Evolutionary conservation across 768 basidiomycete species (phyloP).

Genomic region (Mycena sanguinolenta): DNA sequence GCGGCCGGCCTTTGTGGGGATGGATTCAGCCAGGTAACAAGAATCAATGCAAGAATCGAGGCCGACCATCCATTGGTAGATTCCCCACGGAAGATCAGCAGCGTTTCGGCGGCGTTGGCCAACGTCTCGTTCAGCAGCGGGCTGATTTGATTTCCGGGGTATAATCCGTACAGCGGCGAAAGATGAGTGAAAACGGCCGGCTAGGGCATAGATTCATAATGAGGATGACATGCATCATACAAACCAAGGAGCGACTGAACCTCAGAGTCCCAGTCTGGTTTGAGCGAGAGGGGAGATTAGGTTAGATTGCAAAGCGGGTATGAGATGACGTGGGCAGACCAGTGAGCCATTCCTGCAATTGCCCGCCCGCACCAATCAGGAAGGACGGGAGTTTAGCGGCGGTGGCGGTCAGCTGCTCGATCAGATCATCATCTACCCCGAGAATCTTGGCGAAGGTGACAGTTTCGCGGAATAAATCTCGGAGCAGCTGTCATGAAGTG

Average conservation of each 20-base stretch:
- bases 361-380: slow-evolving; percentile 30
- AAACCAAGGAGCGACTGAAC: neutral
- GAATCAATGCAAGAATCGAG: neutral
- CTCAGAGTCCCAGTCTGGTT: slow-evolving; percentile 11
- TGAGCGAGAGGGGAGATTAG: neutral
- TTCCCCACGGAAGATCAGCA: slow-evolving; percentile 32
- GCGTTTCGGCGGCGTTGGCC: slow-evolving; percentile 30
- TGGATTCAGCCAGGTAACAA: neutral
- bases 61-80: slow-evolving; percentile 31
- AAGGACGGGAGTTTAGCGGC: slow-evolving; percentile 29
- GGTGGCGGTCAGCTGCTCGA: slow-evolving; percentile 17
- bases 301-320: neutral
- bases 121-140: slow-evolving; percentile 33
- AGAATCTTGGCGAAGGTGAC: slow-evolving; percentile 26
- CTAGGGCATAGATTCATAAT: too few relatives aligned
- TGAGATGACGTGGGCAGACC: slow-evolving; percentile 4
- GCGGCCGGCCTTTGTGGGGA: slow-evolving; percentile 23
- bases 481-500: slow-evolving; percentile 8
- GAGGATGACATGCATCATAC: neutral
- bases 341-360: slow-evolving; percentile 34
- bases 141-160: slow-evolving; percentile 32
- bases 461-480: slow-evolving; percentile 31
- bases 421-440: slow-evolving; percentile 27
- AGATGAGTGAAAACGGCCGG: slow-evolving; percentile 32
- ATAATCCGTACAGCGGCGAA: slow-evolving; percentile 34